phyloP scores from a whole-genome alignment of 1,284 basidiomycete genomes.

The Pisolithus thermaeus region DNA sequence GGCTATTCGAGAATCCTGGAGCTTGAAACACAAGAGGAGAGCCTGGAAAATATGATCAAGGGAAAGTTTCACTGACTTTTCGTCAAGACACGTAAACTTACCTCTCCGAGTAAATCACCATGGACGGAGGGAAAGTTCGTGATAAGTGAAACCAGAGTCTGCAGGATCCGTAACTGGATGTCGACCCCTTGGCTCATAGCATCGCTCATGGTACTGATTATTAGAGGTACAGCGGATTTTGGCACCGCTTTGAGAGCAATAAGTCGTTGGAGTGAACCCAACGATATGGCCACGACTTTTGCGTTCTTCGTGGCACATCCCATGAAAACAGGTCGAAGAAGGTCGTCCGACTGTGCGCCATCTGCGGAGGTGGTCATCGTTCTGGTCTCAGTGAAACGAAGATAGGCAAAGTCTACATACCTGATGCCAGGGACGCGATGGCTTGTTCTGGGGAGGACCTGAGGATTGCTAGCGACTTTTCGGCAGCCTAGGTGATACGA shows the following conservation, averaged over 20 bases:
- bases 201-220: slow-evolving; percentile 77
- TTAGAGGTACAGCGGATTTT: slow-evolving; percentile 67
- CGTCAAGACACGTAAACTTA: slow-evolving; percentile 32
- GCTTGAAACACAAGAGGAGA: slow-evolving; percentile 85
- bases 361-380: slow-evolving; percentile 37
- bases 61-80: background rate
- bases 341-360: slow-evolving; percentile 71
- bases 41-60: slow-evolving; percentile 44
- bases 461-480: slow-evolving; percentile 79
- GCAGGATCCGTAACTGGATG: slow-evolving; percentile 88
- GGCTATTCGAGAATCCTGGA: slow-evolving; percentile 92
- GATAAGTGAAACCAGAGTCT: slow-evolving; percentile 84
- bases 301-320: slow-evolving; percentile 90
- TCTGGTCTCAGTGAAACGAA: slow-evolving; percentile 4
- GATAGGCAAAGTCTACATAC: slow-evolving; percentile 33
- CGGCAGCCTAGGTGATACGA: slow-evolving; percentile 55
- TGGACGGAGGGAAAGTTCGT: slow-evolving; percentile 83
- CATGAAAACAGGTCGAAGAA: slow-evolving; percentile 88
- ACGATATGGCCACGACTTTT: slow-evolving; percentile 89
- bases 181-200: slow-evolving; percentile 93
- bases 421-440: slow-evolving; percentile 54
- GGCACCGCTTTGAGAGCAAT: slow-evolving; percentile 86
- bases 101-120: slow-evolving; percentile 74
- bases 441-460: slow-evolving; percentile 68
- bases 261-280: slow-evolving; percentile 88